Conservation (phyloP, 176 grass and related monocot species). For the Oryza glaberrima region DNA sequence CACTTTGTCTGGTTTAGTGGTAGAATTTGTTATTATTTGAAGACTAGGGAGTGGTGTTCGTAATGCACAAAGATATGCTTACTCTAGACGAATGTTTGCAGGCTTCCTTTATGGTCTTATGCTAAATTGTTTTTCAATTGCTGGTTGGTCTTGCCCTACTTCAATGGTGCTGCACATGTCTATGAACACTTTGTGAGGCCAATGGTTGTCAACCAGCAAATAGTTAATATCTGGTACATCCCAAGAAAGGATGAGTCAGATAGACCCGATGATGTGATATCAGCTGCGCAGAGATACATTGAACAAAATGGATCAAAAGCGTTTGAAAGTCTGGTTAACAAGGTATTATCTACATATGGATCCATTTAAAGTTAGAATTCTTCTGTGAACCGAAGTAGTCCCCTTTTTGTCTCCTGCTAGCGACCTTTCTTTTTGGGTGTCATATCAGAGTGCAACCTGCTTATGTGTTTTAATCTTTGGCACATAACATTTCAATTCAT, state of each 20-base stretch:
- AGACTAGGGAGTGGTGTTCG: neutral
- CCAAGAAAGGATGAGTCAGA: conserved; percentile 62
- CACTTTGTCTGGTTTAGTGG: conserved; percentile 7
- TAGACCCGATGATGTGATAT: conserved; percentile 72
- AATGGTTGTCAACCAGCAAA: conserved; percentile 79
- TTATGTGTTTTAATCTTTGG: neutral
- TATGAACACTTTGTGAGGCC: conserved; percentile 91
- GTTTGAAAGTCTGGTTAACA: conserved; percentile 82
- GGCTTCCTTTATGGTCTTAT: conserved; percentile 96
- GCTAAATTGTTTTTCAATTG: conserved; percentile 88
- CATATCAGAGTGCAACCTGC: conserved; percentile 2
- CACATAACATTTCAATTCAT: conserved; percentile 2
- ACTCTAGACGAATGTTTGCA: conserved; percentile 38
- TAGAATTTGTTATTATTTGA: neutral
- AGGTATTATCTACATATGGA: conserved; percentile 56
- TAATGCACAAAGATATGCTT: conserved; percentile 24
- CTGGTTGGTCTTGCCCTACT: conserved; percentile 93
- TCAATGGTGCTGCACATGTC: conserved; percentile 87
- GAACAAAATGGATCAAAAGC: conserved; percentile 87
- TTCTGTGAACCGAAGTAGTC: neutral
- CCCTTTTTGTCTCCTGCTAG: neutral
- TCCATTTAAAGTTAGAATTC: conserved; percentile 11
- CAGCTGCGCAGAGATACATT: conserved; percentile 81
- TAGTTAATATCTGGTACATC: conserved; percentile 76
- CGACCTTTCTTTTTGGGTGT: neutral